These are phyloP conservation scores for Articulospora tetracladia DNA, from an alignment of 495 filamentous ascomycete genomes.

Conservation along the genomic window DNA sequence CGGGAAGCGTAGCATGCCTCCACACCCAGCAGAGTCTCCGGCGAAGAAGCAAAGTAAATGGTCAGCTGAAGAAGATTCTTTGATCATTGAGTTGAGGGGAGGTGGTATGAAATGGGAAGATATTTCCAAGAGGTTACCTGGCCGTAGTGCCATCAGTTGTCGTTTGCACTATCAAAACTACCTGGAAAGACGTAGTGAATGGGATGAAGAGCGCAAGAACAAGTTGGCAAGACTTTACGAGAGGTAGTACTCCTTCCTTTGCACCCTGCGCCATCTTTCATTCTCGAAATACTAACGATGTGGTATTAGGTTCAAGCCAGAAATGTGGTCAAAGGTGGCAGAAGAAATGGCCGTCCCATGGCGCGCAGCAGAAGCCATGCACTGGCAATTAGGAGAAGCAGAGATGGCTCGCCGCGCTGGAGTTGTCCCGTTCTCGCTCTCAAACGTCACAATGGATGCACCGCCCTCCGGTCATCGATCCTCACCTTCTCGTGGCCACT, in stretches of 20 bases:
- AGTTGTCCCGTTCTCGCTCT: constrained; percentile 72
- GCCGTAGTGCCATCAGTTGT: constrained; percentile 89
- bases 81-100: constrained; percentile 85
- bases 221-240: constrained; percentile 93
- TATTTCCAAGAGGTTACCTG: constrained; percentile 84
- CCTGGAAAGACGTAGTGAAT: constrained; percentile 81
- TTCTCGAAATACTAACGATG: constrained; percentile 12
- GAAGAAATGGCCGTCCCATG: constrained; percentile 96
- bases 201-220: constrained; percentile 97
- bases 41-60: constrained; percentile 97
- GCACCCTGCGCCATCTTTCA: background rate
- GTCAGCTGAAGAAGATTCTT: constrained; percentile 83
- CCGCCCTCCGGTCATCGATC: constrained; percentile 28
- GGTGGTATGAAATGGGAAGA: constrained; percentile 98
- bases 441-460: constrained; percentile 53
- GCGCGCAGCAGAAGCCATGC: constrained; percentile 95
- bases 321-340: constrained; percentile 94
- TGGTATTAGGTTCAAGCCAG: constrained; percentile 76
- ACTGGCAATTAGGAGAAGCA: constrained; percentile 91
- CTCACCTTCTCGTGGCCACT: constrained; percentile 30
- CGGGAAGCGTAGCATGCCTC: constrained; percentile 28
- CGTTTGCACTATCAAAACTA: constrained; percentile 97
- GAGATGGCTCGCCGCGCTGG: constrained; percentile 93
- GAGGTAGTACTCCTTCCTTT: constrained; percentile 55
- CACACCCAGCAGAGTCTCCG: constrained; percentile 65